These are phyloP conservation scores for Trichoderma sp. DNA, from an alignment of 2,329 filamentous ascomycete genomes.

Conservation along the genomic window DNA sequence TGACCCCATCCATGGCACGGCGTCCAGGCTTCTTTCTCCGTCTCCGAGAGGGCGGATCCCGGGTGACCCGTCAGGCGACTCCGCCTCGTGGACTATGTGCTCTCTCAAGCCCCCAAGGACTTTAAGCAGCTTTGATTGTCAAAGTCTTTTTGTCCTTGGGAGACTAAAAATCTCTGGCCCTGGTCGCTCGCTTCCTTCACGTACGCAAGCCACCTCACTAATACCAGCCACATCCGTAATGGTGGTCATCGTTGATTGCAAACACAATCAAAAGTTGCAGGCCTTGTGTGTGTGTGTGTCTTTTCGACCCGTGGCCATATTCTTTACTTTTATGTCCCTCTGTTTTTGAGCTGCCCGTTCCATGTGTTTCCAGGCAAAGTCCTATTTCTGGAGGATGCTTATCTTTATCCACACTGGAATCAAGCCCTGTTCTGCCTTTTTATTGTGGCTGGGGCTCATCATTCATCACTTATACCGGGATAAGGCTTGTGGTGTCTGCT, in stretches of 20 bases:
- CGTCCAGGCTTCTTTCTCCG: neutral
- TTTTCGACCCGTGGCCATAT: slow-evolving; percentile 21
- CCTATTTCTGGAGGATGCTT: slow-evolving; percentile 20
- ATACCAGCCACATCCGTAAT: slow-evolving; percentile 15
- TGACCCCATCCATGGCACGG: neutral
- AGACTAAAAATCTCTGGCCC: neutral
- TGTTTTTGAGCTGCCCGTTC: slow-evolving; percentile 1
- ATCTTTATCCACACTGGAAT: neutral
- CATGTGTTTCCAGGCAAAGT: slow-evolving; percentile 19
- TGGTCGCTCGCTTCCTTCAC: slow-evolving; percentile 4
- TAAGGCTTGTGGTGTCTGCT: slow-evolving; percentile 12
- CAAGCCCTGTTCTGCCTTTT: neutral
- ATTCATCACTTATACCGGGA: neutral
- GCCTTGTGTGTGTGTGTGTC: slow-evolving; percentile 2
- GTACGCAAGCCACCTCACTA: slow-evolving; percentile 21
- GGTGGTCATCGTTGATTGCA: slow-evolving; percentile 12
- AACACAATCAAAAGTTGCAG: neutral
- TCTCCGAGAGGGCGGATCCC: neutral
- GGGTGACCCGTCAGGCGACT: slow-evolving; percentile 23
- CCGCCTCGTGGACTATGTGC: slow-evolving; percentile 22
- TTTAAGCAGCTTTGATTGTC: neutral
- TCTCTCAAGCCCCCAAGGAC: slow-evolving; percentile 2
- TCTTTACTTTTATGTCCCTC: neutral
- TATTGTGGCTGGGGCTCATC: slow-evolving; percentile 16
- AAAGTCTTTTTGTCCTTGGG: neutral